phyloP scores from a whole-genome alignment of 202 grass and related monocot species.

The Carex sylvatica region DNA sequence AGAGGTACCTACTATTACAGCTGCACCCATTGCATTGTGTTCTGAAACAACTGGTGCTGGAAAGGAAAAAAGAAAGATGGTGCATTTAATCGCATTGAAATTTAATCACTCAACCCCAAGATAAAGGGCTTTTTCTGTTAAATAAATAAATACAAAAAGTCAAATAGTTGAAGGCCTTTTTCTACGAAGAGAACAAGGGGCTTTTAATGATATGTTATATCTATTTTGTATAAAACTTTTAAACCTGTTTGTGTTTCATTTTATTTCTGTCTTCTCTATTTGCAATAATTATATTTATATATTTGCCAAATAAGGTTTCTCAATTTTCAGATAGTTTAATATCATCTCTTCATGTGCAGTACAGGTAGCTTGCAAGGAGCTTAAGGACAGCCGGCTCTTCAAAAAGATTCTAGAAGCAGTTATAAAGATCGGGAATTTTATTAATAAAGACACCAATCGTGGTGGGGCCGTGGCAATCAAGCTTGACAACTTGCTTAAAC shows the following conservation, averaged over 20 bases:
- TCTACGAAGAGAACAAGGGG: not conserved
- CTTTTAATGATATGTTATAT: not conserved
- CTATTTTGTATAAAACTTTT: not conserved
- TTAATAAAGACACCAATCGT: slow-evolving; percentile 87
- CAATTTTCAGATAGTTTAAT: not conserved
- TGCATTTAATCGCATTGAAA: too few relatives aligned
- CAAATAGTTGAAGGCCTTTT: not conserved
- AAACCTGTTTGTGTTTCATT: not conserved
- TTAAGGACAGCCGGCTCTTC: slow-evolving; percentile 70
- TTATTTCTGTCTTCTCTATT: not conserved
- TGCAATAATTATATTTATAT: slow-evolving; percentile 21
- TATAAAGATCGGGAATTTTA: slow-evolving; percentile 82
- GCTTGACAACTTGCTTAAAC: slow-evolving; percentile 82
- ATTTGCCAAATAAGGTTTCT: not conserved
- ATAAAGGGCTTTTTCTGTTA: too few relatives aligned
- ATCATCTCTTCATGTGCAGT: not conserved
- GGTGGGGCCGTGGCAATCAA: slow-evolving; percentile 84
- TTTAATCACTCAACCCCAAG: too few relatives aligned
- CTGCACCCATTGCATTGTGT: too few relatives aligned
- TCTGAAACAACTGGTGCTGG: too few relatives aligned
- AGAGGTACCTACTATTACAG: not conserved
- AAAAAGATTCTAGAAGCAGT: slow-evolving; percentile 89
- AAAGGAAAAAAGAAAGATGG: too few relatives aligned
- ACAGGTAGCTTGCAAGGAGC: slow-evolving; percentile 80
- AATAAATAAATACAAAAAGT: not conserved